Percentiles rank a stretch among this genome's conserved stretches.
Conservation (phyloP, 2,329 filamentous ascomycete genomes). For the Fusarium torreyae region DNA sequence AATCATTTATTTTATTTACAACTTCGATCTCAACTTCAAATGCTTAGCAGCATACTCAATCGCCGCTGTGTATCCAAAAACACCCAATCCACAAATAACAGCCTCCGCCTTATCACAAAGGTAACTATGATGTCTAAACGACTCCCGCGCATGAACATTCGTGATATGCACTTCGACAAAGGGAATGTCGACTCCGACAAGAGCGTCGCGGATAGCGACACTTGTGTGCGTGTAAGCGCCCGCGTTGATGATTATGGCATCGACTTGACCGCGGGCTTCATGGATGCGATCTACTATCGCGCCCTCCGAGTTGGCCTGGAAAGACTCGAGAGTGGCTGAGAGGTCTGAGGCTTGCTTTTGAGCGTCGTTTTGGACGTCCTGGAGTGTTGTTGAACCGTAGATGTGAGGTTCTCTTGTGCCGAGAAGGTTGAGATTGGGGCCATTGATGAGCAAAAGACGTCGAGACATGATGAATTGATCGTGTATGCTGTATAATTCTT, state of each 20-base stretch:
- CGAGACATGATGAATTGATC: slow-evolving; percentile 52
- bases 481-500: not conserved
- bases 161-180: slow-evolving; percentile 85
- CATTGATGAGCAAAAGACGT: slow-evolving; percentile 80
- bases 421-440: slow-evolving; percentile 87
- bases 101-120: slow-evolving; percentile 82
- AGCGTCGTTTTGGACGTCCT: slow-evolving; percentile 69
- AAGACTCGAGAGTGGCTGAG: slow-evolving; percentile 66
- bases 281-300: slow-evolving; percentile 82
- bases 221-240: slow-evolving; percentile 83
- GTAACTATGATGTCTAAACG: slow-evolving; percentile 78
- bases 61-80: slow-evolving; percentile 73
- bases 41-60: slow-evolving; percentile 68
- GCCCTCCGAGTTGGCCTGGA: slow-evolving; percentile 86
- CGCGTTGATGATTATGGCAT: slow-evolving; percentile 82
- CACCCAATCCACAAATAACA: slow-evolving; percentile 79
- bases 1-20: not conserved
- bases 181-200: slow-evolving; percentile 77
- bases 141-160: slow-evolving; percentile 81
- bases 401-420: slow-evolving; percentile 81
- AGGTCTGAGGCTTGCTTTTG: slow-evolving; percentile 65
- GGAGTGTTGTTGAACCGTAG: slow-evolving; percentile 79
- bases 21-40: slow-evolving; percentile 58
- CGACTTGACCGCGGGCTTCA: slow-evolving; percentile 69
- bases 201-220: slow-evolving; percentile 81